Evolutionary conservation across 1,284 basidiomycete species (phyloP).

Genomic region (Cystobasidium slooffiae): DNA sequence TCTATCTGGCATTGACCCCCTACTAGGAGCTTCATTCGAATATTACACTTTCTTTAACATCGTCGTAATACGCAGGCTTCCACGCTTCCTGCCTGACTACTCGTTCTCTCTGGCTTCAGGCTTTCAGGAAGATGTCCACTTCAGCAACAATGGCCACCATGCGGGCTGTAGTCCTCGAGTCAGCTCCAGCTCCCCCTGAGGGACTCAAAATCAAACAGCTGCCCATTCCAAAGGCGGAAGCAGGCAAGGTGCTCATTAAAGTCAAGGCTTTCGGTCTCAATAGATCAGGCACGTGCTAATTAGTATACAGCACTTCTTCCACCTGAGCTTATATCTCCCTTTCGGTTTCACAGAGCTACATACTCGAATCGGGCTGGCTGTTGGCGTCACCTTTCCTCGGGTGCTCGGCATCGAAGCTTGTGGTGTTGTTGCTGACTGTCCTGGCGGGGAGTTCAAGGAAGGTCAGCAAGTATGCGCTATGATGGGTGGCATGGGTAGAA

Average conservation of each 20-base stretch:
- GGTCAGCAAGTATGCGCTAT: constrained; percentile 30
- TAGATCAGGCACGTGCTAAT: constrained; percentile 16
- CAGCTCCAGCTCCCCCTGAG: constrained; percentile 19
- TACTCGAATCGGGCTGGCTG: constrained; percentile 30
- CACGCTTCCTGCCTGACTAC: too few species aligned
- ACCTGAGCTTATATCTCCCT: neutral
- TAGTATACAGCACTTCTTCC: neutral
- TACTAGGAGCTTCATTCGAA: too few species aligned
- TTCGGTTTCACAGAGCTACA: constrained; percentile 2
- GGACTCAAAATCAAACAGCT: constrained; percentile 28
- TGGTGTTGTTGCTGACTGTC: constrained; percentile 22
- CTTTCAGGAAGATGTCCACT: neutral
- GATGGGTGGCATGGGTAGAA: constrained; percentile 40
- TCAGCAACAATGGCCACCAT: constrained; percentile 18
- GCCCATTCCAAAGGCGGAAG: constrained; percentile 27
- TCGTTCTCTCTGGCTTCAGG: too few species aligned
- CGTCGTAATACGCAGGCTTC: too few species aligned
- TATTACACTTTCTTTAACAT: too few species aligned
- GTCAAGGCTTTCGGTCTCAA: constrained; percentile 39
- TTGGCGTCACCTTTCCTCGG: constrained; percentile 19
- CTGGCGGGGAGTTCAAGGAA: constrained; percentile 22
- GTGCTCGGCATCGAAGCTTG: constrained; percentile 38
- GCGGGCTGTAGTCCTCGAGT: constrained; percentile 29
- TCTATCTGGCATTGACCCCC: too few species aligned
- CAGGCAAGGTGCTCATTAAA: constrained; percentile 32